Base-by-base conservation (phyloP, 768 basidiomycete genomes). In the Mycena kentingensis region DNA sequence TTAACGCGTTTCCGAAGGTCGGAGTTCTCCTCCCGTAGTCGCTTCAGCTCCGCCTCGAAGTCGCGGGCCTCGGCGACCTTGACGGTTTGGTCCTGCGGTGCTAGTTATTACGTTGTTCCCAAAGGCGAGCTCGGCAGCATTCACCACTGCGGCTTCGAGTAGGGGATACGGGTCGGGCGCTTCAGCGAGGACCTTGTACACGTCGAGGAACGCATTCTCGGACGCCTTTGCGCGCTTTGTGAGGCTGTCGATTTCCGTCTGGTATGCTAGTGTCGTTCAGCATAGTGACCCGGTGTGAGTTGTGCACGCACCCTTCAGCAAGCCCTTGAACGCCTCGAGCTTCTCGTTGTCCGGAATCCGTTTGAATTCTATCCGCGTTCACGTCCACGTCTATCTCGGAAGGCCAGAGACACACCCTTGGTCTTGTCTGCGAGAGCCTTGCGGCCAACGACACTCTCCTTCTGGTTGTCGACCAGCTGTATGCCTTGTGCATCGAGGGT, bases 391-490 rank as follows among this genome's bases (percentile, higher is more conserved):
- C 25, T 16, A 26, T 18, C 24, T 46, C 13, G 21, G 18, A 27
- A 25, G 22, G n/a, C 6, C 13, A n/a, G 7, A 46, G 28, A 61
- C 68, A n/a, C n/a, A 90, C 96, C 96, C 77, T 96, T 91, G 0
- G 97, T 99, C 68, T 90, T 88, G 73, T 98, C 97, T 1, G 96
- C 92, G 19, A 99, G 77, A 48, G 86, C 88, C 70, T 98, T 99
- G 36, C 97, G 81, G 10, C 94, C 94, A 3, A 99, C 78, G 38
- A 98, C 79, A 59, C 90, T 93, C 75, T 98, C 96, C 75, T 98
- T 99, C 77, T 98, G 95, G 72, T 95, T 95, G 77, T 98, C 94
- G 19, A 99, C 95, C 13, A 99, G 79, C 70, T 98, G 95, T 28
- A 98, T 79, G 4, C 94, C 95, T 55, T 98, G 96, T 5, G 80